phyloP scores from a whole-genome alignment of 345 rosid genomes.

The Xanthoceras sorbifolium region DNA sequence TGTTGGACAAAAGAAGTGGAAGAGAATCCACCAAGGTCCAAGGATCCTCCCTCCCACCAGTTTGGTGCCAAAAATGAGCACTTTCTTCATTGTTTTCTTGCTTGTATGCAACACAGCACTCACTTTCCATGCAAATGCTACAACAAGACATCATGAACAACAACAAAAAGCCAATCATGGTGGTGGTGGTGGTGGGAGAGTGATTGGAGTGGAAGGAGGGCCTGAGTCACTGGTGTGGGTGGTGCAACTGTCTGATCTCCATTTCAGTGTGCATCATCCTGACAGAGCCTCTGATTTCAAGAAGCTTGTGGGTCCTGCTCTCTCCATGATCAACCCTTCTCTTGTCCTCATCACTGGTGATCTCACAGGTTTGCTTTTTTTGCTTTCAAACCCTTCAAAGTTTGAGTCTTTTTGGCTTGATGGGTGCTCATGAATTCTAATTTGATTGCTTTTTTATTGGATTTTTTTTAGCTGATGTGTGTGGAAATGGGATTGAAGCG shows the following conservation, averaged over 20 bases:
- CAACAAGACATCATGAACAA: neutral
- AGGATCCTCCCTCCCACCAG: neutral
- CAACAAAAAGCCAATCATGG: neutral
- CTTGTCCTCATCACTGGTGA: constrained; percentile 92
- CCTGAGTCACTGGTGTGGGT: constrained; percentile 80
- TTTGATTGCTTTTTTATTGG: neutral
- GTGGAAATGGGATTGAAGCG: neutral
- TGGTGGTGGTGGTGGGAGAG: constrained; percentile 22
- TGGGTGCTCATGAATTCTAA: neutral
- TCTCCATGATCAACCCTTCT: constrained; percentile 77
- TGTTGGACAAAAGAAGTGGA: too few relatives aligned
- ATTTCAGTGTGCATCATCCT: constrained; percentile 92
- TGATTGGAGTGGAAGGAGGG: constrained; percentile 56
- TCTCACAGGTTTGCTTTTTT: constrained; percentile 67
- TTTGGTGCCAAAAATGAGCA: neutral
- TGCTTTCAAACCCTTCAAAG: neutral
- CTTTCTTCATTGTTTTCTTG: neutral
- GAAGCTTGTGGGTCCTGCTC: constrained; percentile 58
- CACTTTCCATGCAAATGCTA: neutral
- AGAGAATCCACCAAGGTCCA: neutral
- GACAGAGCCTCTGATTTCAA: constrained; percentile 76
- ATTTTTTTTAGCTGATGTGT: neutral
- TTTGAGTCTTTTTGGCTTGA: neutral
- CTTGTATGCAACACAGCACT: constrained; percentile 12
- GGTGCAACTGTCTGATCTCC: constrained; percentile 98